A percentile compares a stretch with the other conserved stretches of the same genome.
These are phyloP conservation scores for Lentinula novae-zelandiae DNA, from an alignment of 1,284 basidiomycete genomes.

Conservation along the genomic window DNA sequence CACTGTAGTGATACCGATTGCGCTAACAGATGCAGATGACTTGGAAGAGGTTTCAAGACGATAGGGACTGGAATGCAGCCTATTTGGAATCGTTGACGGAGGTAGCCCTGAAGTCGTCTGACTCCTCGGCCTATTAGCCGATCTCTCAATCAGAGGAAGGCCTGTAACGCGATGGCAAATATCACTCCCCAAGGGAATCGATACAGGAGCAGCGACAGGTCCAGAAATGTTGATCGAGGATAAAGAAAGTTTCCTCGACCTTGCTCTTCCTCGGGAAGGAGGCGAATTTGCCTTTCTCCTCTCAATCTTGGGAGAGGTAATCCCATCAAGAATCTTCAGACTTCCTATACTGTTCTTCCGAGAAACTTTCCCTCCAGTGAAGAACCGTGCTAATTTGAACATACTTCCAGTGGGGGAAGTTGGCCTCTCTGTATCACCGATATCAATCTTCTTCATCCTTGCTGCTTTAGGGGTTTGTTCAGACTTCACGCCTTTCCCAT, in stretches of 20 bases:
- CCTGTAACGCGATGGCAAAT: background rate
- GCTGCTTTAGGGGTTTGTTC: background rate
- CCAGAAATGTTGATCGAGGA: background rate
- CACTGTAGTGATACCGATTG: background rate
- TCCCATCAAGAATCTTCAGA: background rate
- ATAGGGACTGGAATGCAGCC: background rate
- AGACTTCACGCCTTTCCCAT: background rate
- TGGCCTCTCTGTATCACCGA: background rate
- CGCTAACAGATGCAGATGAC: background rate
- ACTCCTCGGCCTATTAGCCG: background rate
- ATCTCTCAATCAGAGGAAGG: background rate
- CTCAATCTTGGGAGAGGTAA: background rate
- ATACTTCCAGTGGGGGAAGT: background rate
- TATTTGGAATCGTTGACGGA: background rate
- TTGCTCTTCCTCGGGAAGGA: background rate
- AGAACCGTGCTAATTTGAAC: background rate
- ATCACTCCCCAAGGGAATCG: background rate
- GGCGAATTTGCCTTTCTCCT: background rate
- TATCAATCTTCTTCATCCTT: background rate
- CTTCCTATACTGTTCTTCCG: background rate
- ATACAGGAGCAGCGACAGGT: constrained; percentile 3
- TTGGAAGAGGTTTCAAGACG: background rate
- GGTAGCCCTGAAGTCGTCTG: background rate
- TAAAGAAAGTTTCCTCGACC: background rate
- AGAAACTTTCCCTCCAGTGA: background rate